Evolutionary conservation across 352 stramenopile genomes (phyloP).

Genomic region (Phytophthora pisi): DNA sequence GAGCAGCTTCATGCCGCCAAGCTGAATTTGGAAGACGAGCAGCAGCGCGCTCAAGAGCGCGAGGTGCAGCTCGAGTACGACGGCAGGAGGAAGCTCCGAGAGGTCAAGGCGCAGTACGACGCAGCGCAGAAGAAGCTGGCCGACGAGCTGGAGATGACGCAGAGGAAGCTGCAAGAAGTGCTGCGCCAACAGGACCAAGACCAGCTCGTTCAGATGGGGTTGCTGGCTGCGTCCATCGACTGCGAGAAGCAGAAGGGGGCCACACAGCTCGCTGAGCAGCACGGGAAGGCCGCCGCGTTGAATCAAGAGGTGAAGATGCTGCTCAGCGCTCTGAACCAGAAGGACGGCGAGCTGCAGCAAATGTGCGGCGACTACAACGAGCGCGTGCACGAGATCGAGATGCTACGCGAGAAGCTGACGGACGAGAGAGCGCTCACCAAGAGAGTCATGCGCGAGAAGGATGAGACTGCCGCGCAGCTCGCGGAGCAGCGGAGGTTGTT

Average conservation of each 20-base stretch:
- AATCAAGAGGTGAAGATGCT: conserved; percentile 81
- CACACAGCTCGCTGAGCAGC: conserved; percentile 43
- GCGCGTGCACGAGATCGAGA: conserved; percentile 34
- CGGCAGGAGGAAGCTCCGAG: conserved; percentile 20
- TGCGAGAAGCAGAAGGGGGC: conserved; percentile 48
- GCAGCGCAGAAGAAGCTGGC: conserved; percentile 15
- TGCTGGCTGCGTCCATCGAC: conserved; percentile 54
- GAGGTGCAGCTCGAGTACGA: conserved; percentile 39
- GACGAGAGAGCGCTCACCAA: conserved; percentile 42
- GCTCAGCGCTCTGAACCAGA: conserved; percentile 57
- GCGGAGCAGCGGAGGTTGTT: conserved; percentile 49
- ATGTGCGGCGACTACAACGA: conserved; percentile 38
- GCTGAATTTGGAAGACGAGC: conserved; percentile 46
- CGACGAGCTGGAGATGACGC: conserved; percentile 48
- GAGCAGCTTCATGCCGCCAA: conserved; percentile 34
- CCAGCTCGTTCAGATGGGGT: conserved; percentile 59
- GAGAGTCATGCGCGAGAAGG: conserved; percentile 45
- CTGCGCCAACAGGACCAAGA: conserved; percentile 69
- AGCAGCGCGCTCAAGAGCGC: conserved; percentile 43
- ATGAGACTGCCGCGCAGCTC: conserved; percentile 33
- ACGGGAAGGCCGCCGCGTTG: conserved; percentile 61
- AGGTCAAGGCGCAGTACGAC: conserved; percentile 17
- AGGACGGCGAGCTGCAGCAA: conserved; percentile 57
- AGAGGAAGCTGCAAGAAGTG: conserved; percentile 52
- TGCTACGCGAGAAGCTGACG: conserved; percentile 43